Evolutionary conservation across 2,329 filamentous ascomycete genomes (phyloP), one percentile per base, ranked within the genome.

Genomic region (Colletotrichum limetticola): DNA sequence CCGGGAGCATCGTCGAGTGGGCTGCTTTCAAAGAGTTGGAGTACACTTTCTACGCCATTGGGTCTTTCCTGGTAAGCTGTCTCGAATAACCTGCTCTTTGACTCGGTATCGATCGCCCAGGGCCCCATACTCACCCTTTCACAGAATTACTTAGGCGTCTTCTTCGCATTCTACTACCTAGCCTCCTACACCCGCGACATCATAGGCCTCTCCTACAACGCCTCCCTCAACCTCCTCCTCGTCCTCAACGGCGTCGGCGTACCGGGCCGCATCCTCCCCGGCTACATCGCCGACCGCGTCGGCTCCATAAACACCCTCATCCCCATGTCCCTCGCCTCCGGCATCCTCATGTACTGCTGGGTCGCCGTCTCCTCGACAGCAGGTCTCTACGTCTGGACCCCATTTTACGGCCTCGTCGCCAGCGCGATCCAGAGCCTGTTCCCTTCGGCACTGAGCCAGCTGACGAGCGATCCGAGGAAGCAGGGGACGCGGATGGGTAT

Each of bases 351-450:
- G 22, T 88, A 89, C 71, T 84, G 83, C 75, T 94, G 92, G 92
- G 87, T 89, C 22, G 87, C 85, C 1, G 89, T 94, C 7, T 74
- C 79, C 1, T 82, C 82, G 19, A 79, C 86, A 0, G 61, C 81
- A 0, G 86, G 87, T 0, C 81, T 94, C 32, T 93, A 93, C 77
- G 85, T 84, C 1, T 94, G 93, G 86, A 83, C 89, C 0, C 82
- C 86, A 0, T 85, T 92, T 68, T 93, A 92, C 77, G 93, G 93
- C 1, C 84, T 93, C 60, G 87, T 87, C 2, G 90, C 87, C 0
- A 91, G 91, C 0, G 90, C 86, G 0, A 88, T 94, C 59, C 92
- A 94, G 80, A 87, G 87, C 7, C 78, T 94, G 12, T 93, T 94
- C 76, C 92, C 92, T 0, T 90, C 91, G 0, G 89, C 87, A 0